Evolutionary conservation across 2,329 filamentous ascomycete genomes (phyloP), one percentile per base, ranked within the genome.

Genomic region (Apiospora arundinis): DNA sequence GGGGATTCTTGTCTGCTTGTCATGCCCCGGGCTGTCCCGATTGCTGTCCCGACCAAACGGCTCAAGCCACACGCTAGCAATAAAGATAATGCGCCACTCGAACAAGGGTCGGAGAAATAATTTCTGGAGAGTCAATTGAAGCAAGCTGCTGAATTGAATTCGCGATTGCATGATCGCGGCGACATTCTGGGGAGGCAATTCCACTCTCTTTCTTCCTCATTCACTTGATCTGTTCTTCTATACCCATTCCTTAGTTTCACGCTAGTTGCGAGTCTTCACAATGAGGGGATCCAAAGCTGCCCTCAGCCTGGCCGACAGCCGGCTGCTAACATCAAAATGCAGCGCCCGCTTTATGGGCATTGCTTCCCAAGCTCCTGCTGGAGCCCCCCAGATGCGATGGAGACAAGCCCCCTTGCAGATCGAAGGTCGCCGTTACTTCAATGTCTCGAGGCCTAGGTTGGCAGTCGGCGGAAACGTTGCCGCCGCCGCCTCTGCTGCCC

Each of bases 251-350:
- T n/a, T 63, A 14, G 56, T 63, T 40, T 40, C 9, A 23, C 56
- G 40, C 11, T 63, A 40, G 56, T 40, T 23, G 37, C 7, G n/a
- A 18, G 40, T 40, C 32, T 63, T 63, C 56, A 82, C 74, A 68
- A 85, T 85, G 83, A 82, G 82, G 81, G 81, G 78, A 66, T 78
- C 81, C 74, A 77, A 82, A 78, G 78, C 80, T 66, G 81, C 79
- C 74, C 79, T 81, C 75, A 79, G 81, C 74, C 73, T 84, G 70
- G 79, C 80, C 69, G 81, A 81, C 78, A 78, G 81, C 75, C 78
- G 81, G 67, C 77, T 81, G 70, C 71, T 81, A 60, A 76, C 77
- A 45, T 77, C 79, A 25, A 78, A 79, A 73, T 78, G 76, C 63
- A 80, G 78, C 68, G 75, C 75, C 52, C 78, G 80, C 67, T 80